Evolutionary conservation across 768 basidiomycete genomes (phyloP), one percentile per base, ranked within the genome.

Genomic region (Mycena pura): DNA sequence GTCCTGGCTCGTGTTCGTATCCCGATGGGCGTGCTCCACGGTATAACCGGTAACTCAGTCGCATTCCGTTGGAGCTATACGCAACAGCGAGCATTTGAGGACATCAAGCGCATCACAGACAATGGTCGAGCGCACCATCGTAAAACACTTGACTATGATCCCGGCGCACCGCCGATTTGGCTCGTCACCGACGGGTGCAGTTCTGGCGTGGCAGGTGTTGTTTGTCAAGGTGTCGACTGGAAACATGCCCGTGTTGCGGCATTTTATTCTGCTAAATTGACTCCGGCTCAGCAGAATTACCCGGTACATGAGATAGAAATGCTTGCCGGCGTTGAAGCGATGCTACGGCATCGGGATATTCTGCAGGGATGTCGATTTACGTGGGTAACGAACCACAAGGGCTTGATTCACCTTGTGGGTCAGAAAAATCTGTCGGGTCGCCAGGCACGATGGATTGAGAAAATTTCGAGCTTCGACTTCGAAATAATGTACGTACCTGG

Each of bases 171-270:
- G 5, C 51, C 38, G 11, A 67, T 71, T 4, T 64, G 57, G 31
- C 25, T 72, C 8, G 50, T 68, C 2, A 68, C 57, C 0, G 64
- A 72, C 38, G 66, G 66, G 6, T 62, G 62, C 22, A 32, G n/a
- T 13, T 54, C 58, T 2, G 61, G 70, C 0, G 52, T 57, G 0
- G 60, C 60, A 0, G 60, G 60, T 1, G 52, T 54, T 13, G 31
- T 55, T 7, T 44, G 43, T 13, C 60, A 61, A 13, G 60, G 60
- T 10, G 44, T 46, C 11, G 60, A 61, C 17, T 70, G 69, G 62
- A 69, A 69, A n/a, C 50, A 48, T 3, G 61, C 75, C 7, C 54
- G 70, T 10, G 75, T 74, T 2, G 73, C 70, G 50, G 54, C 69
- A 54, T 60, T 68, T 56, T 24, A 71, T 64, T 76, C 41, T 13